Evolutionary conservation across 2,329 filamentous ascomycete species (phyloP).

Genomic region (Calonectria multiphialidica): DNA sequence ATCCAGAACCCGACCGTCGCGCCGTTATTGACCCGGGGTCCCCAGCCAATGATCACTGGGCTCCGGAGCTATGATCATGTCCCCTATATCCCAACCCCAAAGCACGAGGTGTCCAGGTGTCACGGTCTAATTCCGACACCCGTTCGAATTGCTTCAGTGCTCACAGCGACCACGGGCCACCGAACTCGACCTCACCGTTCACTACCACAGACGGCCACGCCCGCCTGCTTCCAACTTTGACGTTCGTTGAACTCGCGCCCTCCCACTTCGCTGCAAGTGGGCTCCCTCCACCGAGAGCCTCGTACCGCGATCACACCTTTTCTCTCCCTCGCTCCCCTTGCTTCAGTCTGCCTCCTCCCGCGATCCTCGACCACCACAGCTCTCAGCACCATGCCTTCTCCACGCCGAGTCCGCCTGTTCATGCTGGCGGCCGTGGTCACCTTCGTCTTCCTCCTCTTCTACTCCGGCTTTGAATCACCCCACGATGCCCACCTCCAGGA

Average conservation of each 20-base stretch:
- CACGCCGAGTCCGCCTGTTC: constrained; percentile 77
- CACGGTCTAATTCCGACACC: constrained; percentile 2
- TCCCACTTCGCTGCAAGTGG: not conserved
- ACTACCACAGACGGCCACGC: not conserved
- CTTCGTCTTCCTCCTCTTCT: constrained; percentile 79
- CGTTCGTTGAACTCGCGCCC: not conserved
- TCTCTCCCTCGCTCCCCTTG: not conserved
- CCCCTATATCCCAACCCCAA: not conserved
- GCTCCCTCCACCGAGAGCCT: not conserved
- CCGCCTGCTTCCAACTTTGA: not conserved
- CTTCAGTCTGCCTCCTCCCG: not conserved
- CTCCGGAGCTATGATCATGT: constrained; percentile 20
- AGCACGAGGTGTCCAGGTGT: constrained; percentile 13
- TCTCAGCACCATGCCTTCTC: constrained; percentile 70
- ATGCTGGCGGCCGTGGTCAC: constrained; percentile 73
- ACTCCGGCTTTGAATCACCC: constrained; percentile 68
- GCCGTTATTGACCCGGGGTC: constrained; percentile 16
- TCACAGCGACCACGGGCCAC: constrained; percentile 12
- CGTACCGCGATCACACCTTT: not conserved
- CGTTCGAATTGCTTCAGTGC: not conserved
- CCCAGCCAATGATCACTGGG: constrained; percentile 13
- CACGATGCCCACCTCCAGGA: constrained; percentile 58
- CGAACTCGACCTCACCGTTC: not conserved
- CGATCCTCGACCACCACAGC: constrained; percentile 35
- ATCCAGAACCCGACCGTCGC: not conserved